A percentile compares a stretch with the other conserved stretches of the same genome.
Conservation (phyloP, 2,329 filamentous ascomycete genomes). For the Fusarium devonianum region DNA sequence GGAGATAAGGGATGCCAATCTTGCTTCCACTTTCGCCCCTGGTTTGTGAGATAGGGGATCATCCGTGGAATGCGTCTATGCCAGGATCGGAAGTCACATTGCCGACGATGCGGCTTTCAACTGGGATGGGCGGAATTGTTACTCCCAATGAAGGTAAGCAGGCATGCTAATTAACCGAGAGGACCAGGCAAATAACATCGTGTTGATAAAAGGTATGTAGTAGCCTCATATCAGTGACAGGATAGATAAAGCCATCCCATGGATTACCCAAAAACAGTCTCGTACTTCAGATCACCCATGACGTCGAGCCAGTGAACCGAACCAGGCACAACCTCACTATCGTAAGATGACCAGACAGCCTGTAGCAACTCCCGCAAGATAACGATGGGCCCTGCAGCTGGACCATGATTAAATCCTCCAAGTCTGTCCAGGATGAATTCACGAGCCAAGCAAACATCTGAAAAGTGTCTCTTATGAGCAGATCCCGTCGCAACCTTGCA, state of each 20-base stretch:
- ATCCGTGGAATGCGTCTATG: background rate
- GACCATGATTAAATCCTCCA: background rate
- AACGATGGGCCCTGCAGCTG: constrained; percentile 18
- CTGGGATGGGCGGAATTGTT: background rate
- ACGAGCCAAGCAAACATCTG: constrained; percentile 12
- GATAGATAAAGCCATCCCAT: background rate
- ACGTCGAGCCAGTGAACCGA: constrained; percentile 24
- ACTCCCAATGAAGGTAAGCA: too few relatives aligned
- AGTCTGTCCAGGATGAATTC: constrained; percentile 23
- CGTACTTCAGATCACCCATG: constrained; percentile 24
- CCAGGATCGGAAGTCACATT: constrained; percentile 10
- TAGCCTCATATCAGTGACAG: background rate
- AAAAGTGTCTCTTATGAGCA: background rate
- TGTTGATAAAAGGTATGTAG: background rate
- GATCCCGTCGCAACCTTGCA: background rate
- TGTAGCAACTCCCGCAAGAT: constrained; percentile 22
- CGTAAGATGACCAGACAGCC: constrained; percentile 25
- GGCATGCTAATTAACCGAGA: background rate
- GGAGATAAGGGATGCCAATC: constrained; percentile 21
- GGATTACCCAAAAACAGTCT: constrained; percentile 30
- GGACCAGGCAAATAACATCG: background rate
- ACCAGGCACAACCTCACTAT: constrained; percentile 20
- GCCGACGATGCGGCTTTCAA: too few relatives aligned
- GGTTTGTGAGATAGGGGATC: background rate
- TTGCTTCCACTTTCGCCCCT: background rate